phyloP scores from a whole-genome alignment of 2,329 filamentous ascomycete genomes.

The Pseudogymnoascus sp. region DNA sequence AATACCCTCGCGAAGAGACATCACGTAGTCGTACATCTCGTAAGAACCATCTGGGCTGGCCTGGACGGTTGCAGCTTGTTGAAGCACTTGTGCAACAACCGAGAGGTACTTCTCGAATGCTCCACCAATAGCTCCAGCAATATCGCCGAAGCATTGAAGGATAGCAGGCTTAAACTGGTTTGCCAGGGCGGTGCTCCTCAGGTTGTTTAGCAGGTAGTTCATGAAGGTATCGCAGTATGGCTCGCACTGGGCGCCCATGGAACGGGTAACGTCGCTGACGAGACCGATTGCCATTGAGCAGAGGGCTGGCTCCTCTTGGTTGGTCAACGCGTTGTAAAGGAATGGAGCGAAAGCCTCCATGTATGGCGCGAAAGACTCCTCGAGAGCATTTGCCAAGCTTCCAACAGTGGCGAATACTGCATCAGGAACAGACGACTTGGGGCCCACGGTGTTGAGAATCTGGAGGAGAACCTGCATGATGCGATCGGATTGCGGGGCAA shows the following conservation, averaged over 20 bases:
- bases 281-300: constrained; percentile 97
- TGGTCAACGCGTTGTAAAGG: constrained; percentile 86
- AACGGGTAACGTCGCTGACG: constrained; percentile 91
- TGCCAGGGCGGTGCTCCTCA: constrained; percentile 77
- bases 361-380: constrained; percentile 91
- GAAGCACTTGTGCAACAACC: constrained; percentile 86
- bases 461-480: constrained; percentile 88
- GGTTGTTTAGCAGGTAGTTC: constrained; percentile 92
- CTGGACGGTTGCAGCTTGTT: constrained; percentile 81
- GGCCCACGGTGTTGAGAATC: constrained; percentile 66
- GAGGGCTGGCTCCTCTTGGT: constrained; percentile 88
- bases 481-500: constrained; percentile 79
- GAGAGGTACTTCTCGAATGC: constrained; percentile 89
- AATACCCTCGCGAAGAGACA: constrained; percentile 90
- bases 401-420: constrained; percentile 88
- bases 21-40: constrained; percentile 95
- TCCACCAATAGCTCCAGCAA: constrained; percentile 85
- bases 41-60: constrained; percentile 73
- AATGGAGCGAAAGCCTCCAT: constrained; percentile 93
- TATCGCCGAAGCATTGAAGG: constrained; percentile 94
- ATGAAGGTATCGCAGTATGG: constrained; percentile 97
- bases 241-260: constrained; percentile 80
- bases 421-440: constrained; percentile 91
- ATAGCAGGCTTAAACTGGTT: constrained; percentile 99
- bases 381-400: constrained; percentile 81